Conservation (phyloP, 371 early-diverging fungal genomes). For the Apophysomyces ossiformis region DNA sequence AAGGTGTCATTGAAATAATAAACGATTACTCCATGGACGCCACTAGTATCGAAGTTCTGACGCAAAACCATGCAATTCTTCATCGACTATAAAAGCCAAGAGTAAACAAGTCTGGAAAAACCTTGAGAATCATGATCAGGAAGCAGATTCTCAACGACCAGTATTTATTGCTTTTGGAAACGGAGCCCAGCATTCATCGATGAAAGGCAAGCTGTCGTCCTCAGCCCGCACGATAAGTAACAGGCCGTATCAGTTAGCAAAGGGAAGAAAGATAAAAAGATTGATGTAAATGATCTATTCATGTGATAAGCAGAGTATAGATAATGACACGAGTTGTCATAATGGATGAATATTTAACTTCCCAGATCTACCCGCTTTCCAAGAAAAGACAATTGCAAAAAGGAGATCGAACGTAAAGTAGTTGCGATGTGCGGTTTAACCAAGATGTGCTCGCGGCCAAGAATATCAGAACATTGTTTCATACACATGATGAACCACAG, state of each 20-base stretch:
- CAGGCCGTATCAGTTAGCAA: neutral
- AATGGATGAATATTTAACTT: too few species aligned
- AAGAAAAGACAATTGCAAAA: too few species aligned
- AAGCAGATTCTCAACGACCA: neutral
- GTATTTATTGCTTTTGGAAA: neutral
- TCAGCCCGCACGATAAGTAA: neutral
- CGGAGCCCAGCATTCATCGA: neutral
- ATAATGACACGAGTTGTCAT: too few species aligned
- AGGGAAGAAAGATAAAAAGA: neutral
- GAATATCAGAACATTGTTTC: too few species aligned
- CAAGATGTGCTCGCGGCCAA: too few species aligned
- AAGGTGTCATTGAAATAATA: constrained; percentile 7
- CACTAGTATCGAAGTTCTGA: neutral
- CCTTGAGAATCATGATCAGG: neutral
- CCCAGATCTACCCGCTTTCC: too few species aligned
- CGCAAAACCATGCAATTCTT: neutral
- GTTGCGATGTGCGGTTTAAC: too few species aligned
- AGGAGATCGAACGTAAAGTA: too few species aligned
- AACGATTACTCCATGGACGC: constrained; percentile 13
- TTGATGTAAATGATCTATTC: too few species aligned
- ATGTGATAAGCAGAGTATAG: too few species aligned
- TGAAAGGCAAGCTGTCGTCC: neutral
- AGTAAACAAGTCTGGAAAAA: neutral
- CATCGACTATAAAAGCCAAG: neutral
- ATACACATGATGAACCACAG: too few species aligned